Base-by-base conservation (phyloP, 1,284 basidiomycete genomes). In the Marasmius sp. region DNA sequence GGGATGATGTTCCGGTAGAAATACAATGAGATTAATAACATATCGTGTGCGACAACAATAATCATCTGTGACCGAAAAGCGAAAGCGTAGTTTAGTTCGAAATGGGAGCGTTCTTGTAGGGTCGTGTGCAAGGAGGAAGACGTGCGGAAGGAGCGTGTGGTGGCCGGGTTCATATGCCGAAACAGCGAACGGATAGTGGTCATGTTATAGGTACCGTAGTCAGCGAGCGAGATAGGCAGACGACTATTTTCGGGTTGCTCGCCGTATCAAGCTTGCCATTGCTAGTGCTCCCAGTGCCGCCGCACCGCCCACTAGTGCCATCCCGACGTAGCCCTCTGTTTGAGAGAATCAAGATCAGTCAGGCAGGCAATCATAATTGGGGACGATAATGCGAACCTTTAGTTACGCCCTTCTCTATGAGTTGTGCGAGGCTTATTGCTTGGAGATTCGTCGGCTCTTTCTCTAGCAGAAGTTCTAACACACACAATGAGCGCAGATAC, bases 381-480 rank as follows among this genome's bases (percentile, higher is more conserved):
- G 45, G 51, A 62, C 41, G 49, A 51, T 65, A 34, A 51, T 16
- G 75, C 81, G 61, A 66, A 94, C 95, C 97, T 81, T 87, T 86
- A 49, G 92, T 84, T 45, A 97, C 91, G 27, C 90, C 93, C 68
- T 88, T 85, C 65, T 99, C 96, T 65, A 99, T 97, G 56, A 99
- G 82, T 47, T 84, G 80, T 6, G 83, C 84, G 51, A 99, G 82
- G 65, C 93, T 95, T 69, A 93, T 90, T 9, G 95, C 94, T 77
- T 99, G 97, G 68, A 98, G 77, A 73, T 99, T 99, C 59, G 87
- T 82, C 0, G 97, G 97, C 75, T 99, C 97, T 73, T 95, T 95
- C 67, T 94, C 92, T 54, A 98, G 78, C 3, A 99, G 82, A 20
- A 97, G 79, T 49, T 87, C 96, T 98, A 69, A 11, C 11, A 27